Base-by-base conservation (phyloP, 441 rosid species). In the Bruguiera hainesii region DNA sequence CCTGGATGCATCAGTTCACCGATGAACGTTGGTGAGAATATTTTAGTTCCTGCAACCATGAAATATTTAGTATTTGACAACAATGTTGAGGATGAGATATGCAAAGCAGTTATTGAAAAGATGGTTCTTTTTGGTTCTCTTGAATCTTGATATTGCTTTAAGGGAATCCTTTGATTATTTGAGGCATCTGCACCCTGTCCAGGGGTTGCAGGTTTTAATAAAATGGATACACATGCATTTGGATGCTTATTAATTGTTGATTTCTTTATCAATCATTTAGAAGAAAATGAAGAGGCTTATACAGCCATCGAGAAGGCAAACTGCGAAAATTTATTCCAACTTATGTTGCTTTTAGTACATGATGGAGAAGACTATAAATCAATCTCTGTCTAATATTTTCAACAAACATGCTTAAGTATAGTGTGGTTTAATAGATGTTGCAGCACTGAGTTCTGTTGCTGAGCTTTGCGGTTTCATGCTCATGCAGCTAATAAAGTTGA, bases 1-100 rank as follows among this genome's bases (percentile, higher is more conserved):
- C 99, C 99, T 23, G 70, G 74, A 77, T 95, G 98, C 97, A 80
- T 89, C 70, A 71, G 77, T 72, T 80, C 82, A 65, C 81, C 79
- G 57, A 64, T 68, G 69, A 73, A 77, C 58, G 65, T 68, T 67
- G 29, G 96, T 85, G 66, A 78, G 82, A 67, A 26, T 39, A 16
- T 18, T 35, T 50, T 65, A 15, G 1, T 23, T 30, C 21, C 28
- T 67, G 70, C 25, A 20, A 37, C 63, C 39, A 30, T 63, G 19
- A 18, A 23, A 7, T n/a, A 20, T n/a, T 48, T 46, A 15, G 3
- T 16, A 13, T 55, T 35, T 61, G 15, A 31, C 29, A 46, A 42
- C 26, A 26, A 51, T 39, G 2, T 18, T 35, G n/a, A 69, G 61
- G n/a, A 18, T 58, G 52, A n/a, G 26, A 15, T 20, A 23, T 63